Evolutionary conservation across 176 grass and related monocot species (phyloP).

Genomic region (Saccharum officinarum): DNA sequence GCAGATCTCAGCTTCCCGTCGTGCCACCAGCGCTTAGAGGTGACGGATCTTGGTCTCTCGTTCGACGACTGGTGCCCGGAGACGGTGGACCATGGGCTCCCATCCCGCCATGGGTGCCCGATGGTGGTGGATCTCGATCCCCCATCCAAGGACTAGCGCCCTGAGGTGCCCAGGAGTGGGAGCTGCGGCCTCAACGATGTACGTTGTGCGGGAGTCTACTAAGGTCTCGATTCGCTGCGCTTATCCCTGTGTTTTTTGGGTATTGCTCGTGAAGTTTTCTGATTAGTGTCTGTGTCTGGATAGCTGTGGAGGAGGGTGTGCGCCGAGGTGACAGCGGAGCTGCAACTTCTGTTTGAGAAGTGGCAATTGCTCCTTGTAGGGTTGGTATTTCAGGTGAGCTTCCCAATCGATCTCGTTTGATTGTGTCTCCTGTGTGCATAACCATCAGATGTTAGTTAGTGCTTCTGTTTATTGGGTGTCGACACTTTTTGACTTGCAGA

Average conservation of each 20-base stretch:
- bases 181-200: constrained; percentile 57
- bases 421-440: background rate
- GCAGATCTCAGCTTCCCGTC: no score
- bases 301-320: constrained; percentile 82
- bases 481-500: background rate
- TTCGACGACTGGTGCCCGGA: no score
- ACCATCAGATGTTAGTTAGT: background rate
- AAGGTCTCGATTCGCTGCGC: constrained; percentile 60
- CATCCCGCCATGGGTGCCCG: no score
- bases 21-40: no score
- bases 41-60: no score
- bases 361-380: constrained; percentile 81
- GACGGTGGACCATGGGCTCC: no score
- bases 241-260: background rate
- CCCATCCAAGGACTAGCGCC: no score
- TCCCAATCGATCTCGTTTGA: background rate
- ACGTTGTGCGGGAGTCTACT: constrained; percentile 82
- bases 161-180: background rate
- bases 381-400: constrained; percentile 84
- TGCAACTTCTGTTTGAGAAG: constrained; percentile 87
- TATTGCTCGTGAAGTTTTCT: background rate
- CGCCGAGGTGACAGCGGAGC: constrained; percentile 69
- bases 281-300: background rate
- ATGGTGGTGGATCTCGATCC: no score
- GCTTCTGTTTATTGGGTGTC: background rate